Evolutionary conservation across 2,329 filamentous ascomycete genomes (phyloP).

Genomic region (Botrytis tulipae): DNA sequence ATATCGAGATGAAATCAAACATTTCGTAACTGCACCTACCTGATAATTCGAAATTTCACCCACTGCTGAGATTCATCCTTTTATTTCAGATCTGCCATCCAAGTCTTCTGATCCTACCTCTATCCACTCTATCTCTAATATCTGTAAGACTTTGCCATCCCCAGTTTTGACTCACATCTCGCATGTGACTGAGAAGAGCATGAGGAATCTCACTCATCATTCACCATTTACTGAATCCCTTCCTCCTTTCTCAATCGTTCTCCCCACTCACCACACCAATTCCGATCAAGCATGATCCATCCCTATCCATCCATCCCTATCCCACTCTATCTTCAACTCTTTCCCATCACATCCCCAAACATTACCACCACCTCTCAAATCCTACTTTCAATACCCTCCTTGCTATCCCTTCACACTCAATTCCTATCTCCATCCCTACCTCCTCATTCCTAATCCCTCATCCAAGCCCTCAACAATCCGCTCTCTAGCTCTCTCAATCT

Average conservation of each 20-base stretch:
- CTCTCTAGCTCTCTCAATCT: not conserved
- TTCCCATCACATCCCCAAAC: not conserved
- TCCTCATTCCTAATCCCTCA: not conserved
- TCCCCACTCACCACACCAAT: not conserved
- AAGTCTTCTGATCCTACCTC: not conserved
- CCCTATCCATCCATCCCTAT: not conserved
- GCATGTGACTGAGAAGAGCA: not conserved
- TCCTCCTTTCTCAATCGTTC: not conserved
- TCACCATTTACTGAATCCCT: not conserved
- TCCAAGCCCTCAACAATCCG: not conserved
- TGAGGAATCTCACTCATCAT: not conserved
- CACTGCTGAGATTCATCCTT: not conserved
- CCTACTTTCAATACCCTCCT: not conserved
- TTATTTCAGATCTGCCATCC: not conserved
- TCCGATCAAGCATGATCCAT: not conserved
- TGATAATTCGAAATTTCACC: not conserved
- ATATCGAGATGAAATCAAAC: not conserved
- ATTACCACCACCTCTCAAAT: not conserved
- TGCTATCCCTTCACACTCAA: not conserved
- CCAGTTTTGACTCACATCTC: not conserved
- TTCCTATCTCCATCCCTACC: not conserved
- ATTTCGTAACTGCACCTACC: not conserved
- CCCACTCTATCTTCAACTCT: not conserved
- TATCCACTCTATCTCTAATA: not conserved
- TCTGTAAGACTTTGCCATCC: not conserved